Evolutionary conservation across 129 eudicot genomes (phyloP).

Genomic region (Flaveria bidentis): DNA sequence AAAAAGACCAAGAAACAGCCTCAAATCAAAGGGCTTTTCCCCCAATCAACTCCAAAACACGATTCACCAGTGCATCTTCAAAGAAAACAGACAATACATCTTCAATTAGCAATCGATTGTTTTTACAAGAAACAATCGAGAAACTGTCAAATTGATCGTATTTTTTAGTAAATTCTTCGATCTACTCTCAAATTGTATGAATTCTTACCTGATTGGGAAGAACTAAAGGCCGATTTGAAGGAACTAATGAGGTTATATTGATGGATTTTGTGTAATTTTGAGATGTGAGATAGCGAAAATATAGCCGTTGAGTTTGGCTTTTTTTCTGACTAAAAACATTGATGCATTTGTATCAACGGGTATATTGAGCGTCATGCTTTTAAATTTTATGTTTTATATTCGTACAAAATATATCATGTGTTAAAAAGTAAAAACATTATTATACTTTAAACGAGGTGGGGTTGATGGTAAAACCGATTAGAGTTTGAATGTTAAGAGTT

Average conservation of each 20-base stretch:
- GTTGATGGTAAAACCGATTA: too few relatives aligned
- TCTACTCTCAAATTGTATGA: constrained; percentile 17
- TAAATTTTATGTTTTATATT: background rate
- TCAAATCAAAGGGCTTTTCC: constrained; percentile 36
- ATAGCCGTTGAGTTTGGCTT: constrained; percentile 59
- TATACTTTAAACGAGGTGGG: too few relatives aligned
- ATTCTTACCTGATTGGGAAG: constrained; percentile 45
- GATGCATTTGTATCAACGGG: constrained; percentile 26
- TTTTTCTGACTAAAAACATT: constrained; percentile 36
- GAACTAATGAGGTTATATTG: constrained; percentile 20
- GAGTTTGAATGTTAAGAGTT: too few relatives aligned
- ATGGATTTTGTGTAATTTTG: constrained; percentile 10
- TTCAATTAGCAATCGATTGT: background rate
- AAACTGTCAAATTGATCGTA: background rate
- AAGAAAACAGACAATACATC: background rate
- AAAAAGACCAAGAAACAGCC: background rate
- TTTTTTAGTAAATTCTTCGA: background rate
- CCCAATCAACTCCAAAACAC: background rate
- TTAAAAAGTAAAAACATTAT: too few relatives aligned
- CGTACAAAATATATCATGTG: too few relatives aligned
- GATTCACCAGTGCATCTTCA: constrained; percentile 6
- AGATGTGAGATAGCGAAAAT: constrained; percentile 40
- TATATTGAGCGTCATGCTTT: background rate
- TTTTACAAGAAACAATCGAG: background rate
- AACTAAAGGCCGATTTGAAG: background rate